Conservation (phyloP, 805 yeast species). For the Yarrowia phangngaensis region DNA sequence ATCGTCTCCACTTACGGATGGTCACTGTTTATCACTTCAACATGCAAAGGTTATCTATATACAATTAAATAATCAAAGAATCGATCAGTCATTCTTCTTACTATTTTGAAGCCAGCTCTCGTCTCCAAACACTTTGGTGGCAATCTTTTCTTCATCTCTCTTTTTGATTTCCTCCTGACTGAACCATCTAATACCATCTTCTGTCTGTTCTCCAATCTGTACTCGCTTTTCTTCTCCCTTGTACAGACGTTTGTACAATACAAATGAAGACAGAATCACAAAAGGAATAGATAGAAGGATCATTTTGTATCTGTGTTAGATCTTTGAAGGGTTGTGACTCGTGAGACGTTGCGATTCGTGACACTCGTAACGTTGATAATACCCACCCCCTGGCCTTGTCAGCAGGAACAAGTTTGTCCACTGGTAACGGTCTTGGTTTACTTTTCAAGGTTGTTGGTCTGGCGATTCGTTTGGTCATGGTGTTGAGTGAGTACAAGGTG, state of each 20-base stretch:
- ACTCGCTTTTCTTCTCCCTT: slow-evolving; percentile 45
- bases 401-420: slow-evolving; percentile 12
- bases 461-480: slow-evolving; percentile 2
- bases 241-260: slow-evolving; percentile 17
- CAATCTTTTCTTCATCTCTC: neutral
- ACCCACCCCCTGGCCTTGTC: slow-evolving; percentile 19
- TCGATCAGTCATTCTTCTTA: neutral
- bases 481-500: too few relatives aligned
- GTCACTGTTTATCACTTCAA: too few relatives aligned
- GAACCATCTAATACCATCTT: slow-evolving; percentile 40
- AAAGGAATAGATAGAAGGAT: neutral
- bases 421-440: slow-evolving; percentile 10
- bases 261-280: neutral
- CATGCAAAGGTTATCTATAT: too few relatives aligned
- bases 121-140: slow-evolving; percentile 5
- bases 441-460: slow-evolving; percentile 7
- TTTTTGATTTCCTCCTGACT: slow-evolving; percentile 12
- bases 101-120: slow-evolving; percentile 15
- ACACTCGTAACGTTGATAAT: neutral
- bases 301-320: slow-evolving; percentile 23
- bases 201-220: slow-evolving; percentile 47
- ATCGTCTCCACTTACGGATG: too few relatives aligned
- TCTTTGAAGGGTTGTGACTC: too few relatives aligned
- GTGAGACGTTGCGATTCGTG: neutral
- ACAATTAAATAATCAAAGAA: neutral